These are phyloP conservation scores for Pseudopithomyces chartarum DNA, from an alignment of 2,329 filamentous ascomycete genomes.

Conservation along the genomic window DNA sequence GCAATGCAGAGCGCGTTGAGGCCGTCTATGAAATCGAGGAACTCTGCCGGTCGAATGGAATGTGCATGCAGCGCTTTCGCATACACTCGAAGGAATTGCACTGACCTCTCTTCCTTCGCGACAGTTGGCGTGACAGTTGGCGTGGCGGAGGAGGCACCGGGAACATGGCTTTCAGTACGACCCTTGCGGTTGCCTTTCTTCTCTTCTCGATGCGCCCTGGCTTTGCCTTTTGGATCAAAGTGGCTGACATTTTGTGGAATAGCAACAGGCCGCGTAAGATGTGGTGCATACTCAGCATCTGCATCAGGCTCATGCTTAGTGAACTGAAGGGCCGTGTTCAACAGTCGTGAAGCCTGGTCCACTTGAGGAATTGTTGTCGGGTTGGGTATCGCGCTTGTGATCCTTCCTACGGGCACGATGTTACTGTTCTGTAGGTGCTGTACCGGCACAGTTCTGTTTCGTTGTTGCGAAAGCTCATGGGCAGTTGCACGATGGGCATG, in stretches of 20 bases:
- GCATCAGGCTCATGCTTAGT: slow-evolving; percentile 29
- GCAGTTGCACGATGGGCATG: slow-evolving; percentile 31
- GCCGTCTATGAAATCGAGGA: slow-evolving; percentile 40
- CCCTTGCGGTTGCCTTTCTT: slow-evolving; percentile 6
- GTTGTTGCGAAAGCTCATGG: slow-evolving; percentile 21
- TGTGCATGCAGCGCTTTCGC: slow-evolving; percentile 34
- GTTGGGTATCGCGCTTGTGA: slow-evolving; percentile 8
- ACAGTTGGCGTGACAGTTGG: slow-evolving; percentile 11
- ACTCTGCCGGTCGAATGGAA: slow-evolving; percentile 34
- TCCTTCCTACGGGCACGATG: slow-evolving; percentile 33
- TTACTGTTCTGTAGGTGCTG: slow-evolving; percentile 11
- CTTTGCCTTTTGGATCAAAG: slow-evolving; percentile 1
- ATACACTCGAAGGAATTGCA: slow-evolving; percentile 36
- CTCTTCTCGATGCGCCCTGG: neutral
- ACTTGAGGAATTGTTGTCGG: neutral
- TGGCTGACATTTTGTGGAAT: slow-evolving; percentile 26
- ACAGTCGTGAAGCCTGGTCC: slow-evolving; percentile 18
- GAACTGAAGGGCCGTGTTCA: slow-evolving; percentile 32
- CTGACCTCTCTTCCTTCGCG: slow-evolving; percentile 13
- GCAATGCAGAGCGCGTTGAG: slow-evolving; percentile 34
- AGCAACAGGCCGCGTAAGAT: slow-evolving; percentile 28
- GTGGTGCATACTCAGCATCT: slow-evolving; percentile 29
- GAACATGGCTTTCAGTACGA: neutral
- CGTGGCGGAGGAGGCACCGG: slow-evolving; percentile 15
- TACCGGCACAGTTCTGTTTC: slow-evolving; percentile 17